Conservation (phyloP, 306 rosid genomes). For the Quercus aquifolioides region DNA sequence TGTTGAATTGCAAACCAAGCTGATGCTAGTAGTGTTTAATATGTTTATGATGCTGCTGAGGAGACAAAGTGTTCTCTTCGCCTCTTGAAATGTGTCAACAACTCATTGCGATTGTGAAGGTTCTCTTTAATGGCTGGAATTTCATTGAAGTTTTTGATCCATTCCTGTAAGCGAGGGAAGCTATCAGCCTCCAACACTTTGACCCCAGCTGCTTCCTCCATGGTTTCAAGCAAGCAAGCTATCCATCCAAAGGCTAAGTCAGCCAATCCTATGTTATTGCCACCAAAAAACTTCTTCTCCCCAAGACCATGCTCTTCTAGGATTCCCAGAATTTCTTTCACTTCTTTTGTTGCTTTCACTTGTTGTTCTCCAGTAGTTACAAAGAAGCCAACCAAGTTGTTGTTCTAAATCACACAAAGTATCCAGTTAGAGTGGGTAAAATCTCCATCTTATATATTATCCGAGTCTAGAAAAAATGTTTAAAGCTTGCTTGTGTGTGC, state of each 20-base stretch:
- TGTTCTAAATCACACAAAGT: no score
- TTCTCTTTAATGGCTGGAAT: constrained; percentile 24
- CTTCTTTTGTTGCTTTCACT: constrained; percentile 19
- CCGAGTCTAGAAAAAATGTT: neutral
- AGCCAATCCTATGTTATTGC: constrained; percentile 15
- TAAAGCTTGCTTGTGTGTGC: neutral
- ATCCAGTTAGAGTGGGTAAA: no score
- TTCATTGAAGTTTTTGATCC: constrained; percentile 30
- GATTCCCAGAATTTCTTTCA: constrained; percentile 9
- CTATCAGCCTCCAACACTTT: constrained; percentile 15
- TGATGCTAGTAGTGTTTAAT: no score
- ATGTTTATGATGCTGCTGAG: no score
- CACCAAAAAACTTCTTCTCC: constrained; percentile 31
- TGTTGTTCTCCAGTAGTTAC: constrained; percentile 3
- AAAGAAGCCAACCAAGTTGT: no score
- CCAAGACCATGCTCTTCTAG: constrained; percentile 32
- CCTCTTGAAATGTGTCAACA: neutral
- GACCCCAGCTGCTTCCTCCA: constrained; percentile 19
- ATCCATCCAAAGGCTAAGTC: constrained; percentile 23
- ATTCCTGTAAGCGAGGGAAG: constrained; percentile 29
- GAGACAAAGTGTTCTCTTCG: no score
- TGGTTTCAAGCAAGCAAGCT: constrained; percentile 10
- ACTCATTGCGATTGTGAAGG: constrained; percentile 18
- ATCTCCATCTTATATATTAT: no score
- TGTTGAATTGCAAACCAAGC: no score